Evolutionary conservation across 441 rosid genomes (phyloP), one percentile per base, ranked within the genome.

Genomic region (Jatropha podagrica): DNA sequence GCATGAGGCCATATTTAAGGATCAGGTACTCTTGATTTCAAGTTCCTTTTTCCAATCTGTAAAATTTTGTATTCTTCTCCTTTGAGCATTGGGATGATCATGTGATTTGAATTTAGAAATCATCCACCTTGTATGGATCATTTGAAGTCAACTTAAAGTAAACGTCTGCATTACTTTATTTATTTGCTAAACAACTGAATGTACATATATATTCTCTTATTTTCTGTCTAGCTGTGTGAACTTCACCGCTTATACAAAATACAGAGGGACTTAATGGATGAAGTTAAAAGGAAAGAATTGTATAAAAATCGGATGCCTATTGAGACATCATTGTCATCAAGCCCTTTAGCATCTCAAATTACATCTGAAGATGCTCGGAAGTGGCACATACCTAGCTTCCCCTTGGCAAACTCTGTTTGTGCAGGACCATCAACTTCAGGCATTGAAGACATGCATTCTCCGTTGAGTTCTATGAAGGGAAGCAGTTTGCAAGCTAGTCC

Each of bases 1-100:
- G 79, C 99, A 96, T 52, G 98, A 96, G 84, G 88, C 95, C 58
- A 85, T 85, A 68, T 96, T 96, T 82, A 89, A 86, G 93, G 76
- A 85, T 14, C 99, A 94, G 98, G 99, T 94, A 83, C 54, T 26
- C 23, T 26, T 75, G 59, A 23, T 74, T 37, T 73, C n/a, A 44
- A 73, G 8, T 74, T n/a, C 56, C 56, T 42, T 63, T 17, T 32
- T 23, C 49, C 72, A 48, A 70, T 72, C 18, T 18, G 56, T 56
- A 41, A 38, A 68, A 68, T 74, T 10, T 74, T n/a, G 65, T 41
- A 8, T 68, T 8, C 2, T 62, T 56, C 4, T 10, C 68, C 48
- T 37, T 61, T 72, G 55, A 40, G 37, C 18, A 54, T 54, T 5
- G n/a, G n/a, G 20, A 38, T 56, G 38, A 32, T n/a, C 41, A 17